phyloP scores from a whole-genome alignment of 202 grass and related monocot species.

The Musa balbisiana region DNA sequence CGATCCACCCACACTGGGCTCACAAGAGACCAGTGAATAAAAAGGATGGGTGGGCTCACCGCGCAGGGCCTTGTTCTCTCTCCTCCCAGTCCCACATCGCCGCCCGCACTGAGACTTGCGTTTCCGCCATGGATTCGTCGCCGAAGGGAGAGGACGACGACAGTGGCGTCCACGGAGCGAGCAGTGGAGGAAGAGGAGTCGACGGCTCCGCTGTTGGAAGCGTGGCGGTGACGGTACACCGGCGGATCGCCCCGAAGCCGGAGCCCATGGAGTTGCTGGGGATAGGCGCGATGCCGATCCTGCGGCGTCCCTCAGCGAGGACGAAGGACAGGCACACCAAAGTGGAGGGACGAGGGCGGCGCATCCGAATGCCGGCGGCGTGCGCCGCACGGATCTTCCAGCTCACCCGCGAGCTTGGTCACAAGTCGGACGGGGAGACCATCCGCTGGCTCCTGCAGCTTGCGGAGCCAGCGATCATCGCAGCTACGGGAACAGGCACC shows the following conservation, averaged over 20 bases:
- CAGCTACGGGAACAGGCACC: conserved; percentile 22
- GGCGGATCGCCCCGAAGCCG: conserved; percentile 11
- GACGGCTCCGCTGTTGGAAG: neutral
- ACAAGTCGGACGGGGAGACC: conserved; percentile 25
- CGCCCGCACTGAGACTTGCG: neutral
- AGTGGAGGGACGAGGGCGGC: conserved; percentile 17
- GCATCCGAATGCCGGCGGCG: conserved; percentile 18
- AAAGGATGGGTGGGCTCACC: neutral
- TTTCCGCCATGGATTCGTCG: neutral
- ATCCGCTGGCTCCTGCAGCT: conserved; percentile 24
- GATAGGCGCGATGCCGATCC: conserved; percentile 6
- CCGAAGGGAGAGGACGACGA: neutral
- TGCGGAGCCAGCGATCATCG: conserved; percentile 22
- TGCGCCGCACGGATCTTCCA: conserved; percentile 22
- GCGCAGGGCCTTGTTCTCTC: neutral
- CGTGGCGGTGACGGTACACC: neutral
- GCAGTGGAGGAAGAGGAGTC: neutral
- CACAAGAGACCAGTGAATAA: neutral
- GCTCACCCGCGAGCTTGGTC: conserved; percentile 16
- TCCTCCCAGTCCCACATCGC: neutral
- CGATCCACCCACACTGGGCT: neutral
- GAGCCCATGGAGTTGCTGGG: conserved; percentile 24
- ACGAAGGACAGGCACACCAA: conserved; percentile 23
- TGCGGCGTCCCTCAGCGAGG: neutral
- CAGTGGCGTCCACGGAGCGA: neutral